Conservation (phyloP, 1,284 basidiomycete species). For the Cutaneotrichosporon spelunceum region DNA sequence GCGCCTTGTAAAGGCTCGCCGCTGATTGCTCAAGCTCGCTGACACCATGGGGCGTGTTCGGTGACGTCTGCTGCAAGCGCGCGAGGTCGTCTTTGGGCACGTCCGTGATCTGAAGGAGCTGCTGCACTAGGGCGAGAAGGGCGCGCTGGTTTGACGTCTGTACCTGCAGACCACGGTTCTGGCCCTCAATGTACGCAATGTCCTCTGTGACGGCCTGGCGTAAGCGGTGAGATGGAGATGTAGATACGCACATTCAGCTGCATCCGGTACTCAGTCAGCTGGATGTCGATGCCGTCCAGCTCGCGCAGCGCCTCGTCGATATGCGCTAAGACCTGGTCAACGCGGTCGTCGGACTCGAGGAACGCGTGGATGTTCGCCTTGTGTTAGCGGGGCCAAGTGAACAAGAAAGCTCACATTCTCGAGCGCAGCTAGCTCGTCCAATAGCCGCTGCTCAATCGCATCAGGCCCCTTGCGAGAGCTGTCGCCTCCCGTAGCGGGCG, state of each 20-base stretch:
- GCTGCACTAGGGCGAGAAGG: slow-evolving; percentile 74
- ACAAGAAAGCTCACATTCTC: slow-evolving; percentile 64
- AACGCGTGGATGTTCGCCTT: slow-evolving; percentile 97
- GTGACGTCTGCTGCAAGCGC: slow-evolving; percentile 76
- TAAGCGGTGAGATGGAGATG: slow-evolving; percentile 3
- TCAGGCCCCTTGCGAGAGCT: slow-evolving; percentile 62
- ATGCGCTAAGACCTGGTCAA: slow-evolving; percentile 78
- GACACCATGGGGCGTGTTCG: slow-evolving; percentile 74
- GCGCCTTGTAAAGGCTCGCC: slow-evolving; percentile 87
- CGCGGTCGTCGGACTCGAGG: slow-evolving; percentile 83
- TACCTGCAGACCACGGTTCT: slow-evolving; percentile 94
- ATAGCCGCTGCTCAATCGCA: slow-evolving; percentile 76
- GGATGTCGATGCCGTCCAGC: slow-evolving; percentile 78
- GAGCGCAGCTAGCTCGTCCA: slow-evolving; percentile 82
- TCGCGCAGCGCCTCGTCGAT: slow-evolving; percentile 83
- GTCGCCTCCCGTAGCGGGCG: slow-evolving; percentile 15
- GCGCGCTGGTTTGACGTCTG: slow-evolving; percentile 93
- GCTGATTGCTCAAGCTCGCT: slow-evolving; percentile 75
- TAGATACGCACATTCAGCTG: slow-evolving; percentile 72
- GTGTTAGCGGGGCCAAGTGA: not conserved
- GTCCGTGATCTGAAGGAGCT: slow-evolving; percentile 86
- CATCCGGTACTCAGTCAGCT: slow-evolving; percentile 86
- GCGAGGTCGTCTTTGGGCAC: slow-evolving; percentile 74
- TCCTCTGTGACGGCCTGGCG: slow-evolving; percentile 84
- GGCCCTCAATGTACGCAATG: slow-evolving; percentile 91